Conservation (phyloP, 1,139 yeast genomes). For the Meyerozyma smithsonii region DNA sequence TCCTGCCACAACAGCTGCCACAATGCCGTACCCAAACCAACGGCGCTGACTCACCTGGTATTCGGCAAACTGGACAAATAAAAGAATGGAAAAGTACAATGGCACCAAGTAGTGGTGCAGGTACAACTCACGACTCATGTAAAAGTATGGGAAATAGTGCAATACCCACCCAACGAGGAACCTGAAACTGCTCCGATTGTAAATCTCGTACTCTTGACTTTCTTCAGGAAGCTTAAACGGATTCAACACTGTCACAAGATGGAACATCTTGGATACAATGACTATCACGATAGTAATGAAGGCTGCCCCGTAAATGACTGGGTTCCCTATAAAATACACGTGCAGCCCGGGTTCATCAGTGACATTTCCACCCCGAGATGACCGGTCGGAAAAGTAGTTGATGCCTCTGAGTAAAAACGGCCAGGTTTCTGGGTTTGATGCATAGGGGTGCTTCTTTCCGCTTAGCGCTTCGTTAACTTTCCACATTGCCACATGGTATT, state of each 20-base stretch:
- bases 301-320: constrained; percentile 24
- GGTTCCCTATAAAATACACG: constrained; percentile 34
- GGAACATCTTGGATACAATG: constrained; percentile 16
- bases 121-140: constrained; percentile 29
- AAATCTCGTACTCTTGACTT: constrained; percentile 11
- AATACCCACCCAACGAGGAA: constrained; percentile 30
- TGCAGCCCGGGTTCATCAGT: constrained; percentile 25
- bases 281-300: constrained; percentile 15
- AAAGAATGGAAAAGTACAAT: constrained; percentile 30
- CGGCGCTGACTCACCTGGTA: constrained; percentile 21
- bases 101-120: constrained; percentile 39
- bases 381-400: constrained; percentile 23
- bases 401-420: constrained; percentile 34
- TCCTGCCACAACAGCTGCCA: constrained; percentile 11
- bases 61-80: constrained; percentile 28
- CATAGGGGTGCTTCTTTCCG: constrained; percentile 20
- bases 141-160: constrained; percentile 34
- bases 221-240: constrained; percentile 26
- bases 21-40: constrained; percentile 15
- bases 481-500: constrained; percentile 34
- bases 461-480: constrained; percentile 24
- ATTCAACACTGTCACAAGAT: constrained; percentile 23
- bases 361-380: constrained; percentile 11
- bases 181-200: constrained; percentile 22
- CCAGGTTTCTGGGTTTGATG: constrained; percentile 37